Conservation (phyloP, 257 asterid species). For the Solanum sejunctum region DNA sequence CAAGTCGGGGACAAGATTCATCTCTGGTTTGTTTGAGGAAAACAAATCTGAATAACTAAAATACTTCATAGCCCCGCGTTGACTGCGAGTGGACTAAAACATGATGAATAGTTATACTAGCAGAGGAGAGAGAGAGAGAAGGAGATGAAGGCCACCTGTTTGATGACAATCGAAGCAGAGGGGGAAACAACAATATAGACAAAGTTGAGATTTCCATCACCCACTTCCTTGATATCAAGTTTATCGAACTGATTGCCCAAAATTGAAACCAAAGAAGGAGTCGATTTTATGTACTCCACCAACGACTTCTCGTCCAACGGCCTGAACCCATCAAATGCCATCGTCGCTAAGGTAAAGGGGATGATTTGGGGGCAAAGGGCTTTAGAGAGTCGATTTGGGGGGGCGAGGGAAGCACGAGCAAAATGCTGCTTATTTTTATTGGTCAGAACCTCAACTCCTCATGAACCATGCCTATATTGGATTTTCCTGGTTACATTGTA, state of each 20-base stretch:
- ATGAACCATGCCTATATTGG: background rate
- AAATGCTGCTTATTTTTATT: background rate
- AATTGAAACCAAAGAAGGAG: conserved; percentile 57
- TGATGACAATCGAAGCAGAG: conserved; percentile 67
- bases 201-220: conserved; percentile 96
- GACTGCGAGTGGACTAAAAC: background rate
- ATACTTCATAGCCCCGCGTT: background rate
- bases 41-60: background rate
- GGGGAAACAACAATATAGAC: conserved; percentile 58
- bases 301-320: conserved; percentile 61
- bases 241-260: conserved; percentile 52
- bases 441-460: background rate
- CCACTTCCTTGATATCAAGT: conserved; percentile 71
- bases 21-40: background rate
- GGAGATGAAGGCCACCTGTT: conserved; percentile 40
- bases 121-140: background rate
- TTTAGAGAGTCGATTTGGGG: background rate
- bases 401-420: background rate
- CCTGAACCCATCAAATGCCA: conserved; percentile 54
- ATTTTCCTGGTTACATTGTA: background rate
- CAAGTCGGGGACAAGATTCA: too few species aligned
- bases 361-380: background rate
- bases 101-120: background rate
- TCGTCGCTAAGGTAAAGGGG: background rate
- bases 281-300: conserved; percentile 62